Base-by-base conservation (phyloP, 805 yeast species). In the Saccharomycopsis fibuligera region DNA sequence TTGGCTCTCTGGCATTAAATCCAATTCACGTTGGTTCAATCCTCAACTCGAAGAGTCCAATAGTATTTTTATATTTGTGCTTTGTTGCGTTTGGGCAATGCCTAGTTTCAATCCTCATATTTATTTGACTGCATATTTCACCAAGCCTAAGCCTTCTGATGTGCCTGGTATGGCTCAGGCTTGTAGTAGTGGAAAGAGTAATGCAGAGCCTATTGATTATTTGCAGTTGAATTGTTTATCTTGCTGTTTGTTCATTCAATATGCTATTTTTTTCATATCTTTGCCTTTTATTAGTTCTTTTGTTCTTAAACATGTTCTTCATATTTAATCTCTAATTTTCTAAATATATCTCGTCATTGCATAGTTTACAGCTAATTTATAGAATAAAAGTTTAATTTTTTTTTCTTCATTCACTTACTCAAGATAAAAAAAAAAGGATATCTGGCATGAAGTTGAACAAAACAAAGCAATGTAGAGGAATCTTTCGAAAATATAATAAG, bases 91-190 rank as follows among this genome's bases (percentile, higher is more conserved):
- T 14, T 84, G 83, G 64, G 84, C 90, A 0, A 74, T 87, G 51
- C 98, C 98, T 0, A 81, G 86, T 47, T 93, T 96, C 0, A 89
- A 96, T 0, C 73, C 93, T 0, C 82, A 89, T 58, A 81, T 91
- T 14, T 91, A 89, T 64, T 73, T 90, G 56, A 90, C 98, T 2
- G 91, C 96, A 2, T 81, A 87, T 60, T 86, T 33, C 41, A 44
- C 52, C 31, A 31, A 17, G 9, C 43, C 44, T n/a, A n/a, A n/a
- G n/a, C n/a, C n/a, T n/a, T n/a, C n/a, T n/a, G n/a, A n/a, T n/a
- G 27, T 25, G 5, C 16, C 16, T n/a, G n/a, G n/a, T n/a, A n/a
- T n/a, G n/a, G n/a, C n/a, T n/a, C n/a, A n/a, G n/a, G n/a, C n/a
- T n/a, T n/a, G n/a, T n/a, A n/a, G n/a, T n/a, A n/a, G n/a, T n/a